Base-by-base conservation (phyloP, 192 early-diverging fungal species). In the Backusella parvicylindrica region DNA sequence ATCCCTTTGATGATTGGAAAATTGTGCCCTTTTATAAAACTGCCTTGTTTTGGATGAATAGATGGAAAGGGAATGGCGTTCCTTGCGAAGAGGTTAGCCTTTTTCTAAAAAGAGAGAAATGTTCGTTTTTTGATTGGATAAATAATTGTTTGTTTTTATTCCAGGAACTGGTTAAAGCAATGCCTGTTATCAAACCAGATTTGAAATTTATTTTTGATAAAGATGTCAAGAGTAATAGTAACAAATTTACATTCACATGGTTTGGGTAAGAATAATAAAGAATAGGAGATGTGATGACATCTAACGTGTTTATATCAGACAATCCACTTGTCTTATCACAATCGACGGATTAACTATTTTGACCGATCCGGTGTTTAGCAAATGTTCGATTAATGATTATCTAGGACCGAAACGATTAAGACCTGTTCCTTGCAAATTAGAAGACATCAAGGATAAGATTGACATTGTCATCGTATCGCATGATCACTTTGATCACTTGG, bases 1-100 rank as follows among this genome's bases (percentile, higher is more conserved):
- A 89, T 69, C 88, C 88, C 13, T 89, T 87, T 79, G 60, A 81
- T 70, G 88, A 89, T 66, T 89, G 88, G 88, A 53, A 78, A 69
- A 82, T 86, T 43, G 65, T 75, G 6, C 63, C 72, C 0, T 75
- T 70, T 53, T 78, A 50, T 50, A 77, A 82, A 68, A 82, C 80
- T 16, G 49, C 67, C 16, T 72, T 77, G 26, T 75, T 75, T 31
- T 82, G 80, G 80, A 13, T 78, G 26, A 56, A 67, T 28, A 40
- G 72, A 38, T 66, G 49, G 41, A 79, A 67, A 70, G 77, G 77
- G 32, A 79, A 79, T 64, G 73, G 77, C n/a, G 37, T 79, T 47
- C 77, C 77, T 3, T 65, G 33, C 32, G 65, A 72, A 37, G 38
- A 43, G 38, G 38, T 69, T 41, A 21, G n/a, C n/a, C 9, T 28